These are phyloP conservation scores for Trametes elegans DNA, from an alignment of 768 basidiomycete genomes.

Conservation along the genomic window DNA sequence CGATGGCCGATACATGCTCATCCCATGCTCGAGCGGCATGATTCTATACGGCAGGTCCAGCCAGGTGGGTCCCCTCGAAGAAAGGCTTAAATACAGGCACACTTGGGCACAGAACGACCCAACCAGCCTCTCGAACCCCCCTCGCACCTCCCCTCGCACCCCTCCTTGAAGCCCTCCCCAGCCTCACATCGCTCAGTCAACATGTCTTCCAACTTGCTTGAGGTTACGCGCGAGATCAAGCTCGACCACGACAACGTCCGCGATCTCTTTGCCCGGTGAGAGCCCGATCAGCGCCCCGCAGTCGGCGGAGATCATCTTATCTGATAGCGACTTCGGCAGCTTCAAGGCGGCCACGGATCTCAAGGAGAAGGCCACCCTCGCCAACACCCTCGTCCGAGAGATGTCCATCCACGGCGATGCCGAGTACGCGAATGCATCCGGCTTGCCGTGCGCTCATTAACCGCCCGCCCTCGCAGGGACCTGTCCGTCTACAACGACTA, in stretches of 20 bases:
- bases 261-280: conserved; percentile 20
- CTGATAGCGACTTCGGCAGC: not conserved
- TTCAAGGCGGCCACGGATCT: conserved; percentile 8
- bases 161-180: not conserved
- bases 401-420: conserved; percentile 23
- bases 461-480: not conserved
- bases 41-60: not conserved
- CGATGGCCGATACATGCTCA: conserved; percentile 5
- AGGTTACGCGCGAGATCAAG: conserved; percentile 24
- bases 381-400: conserved; percentile 23
- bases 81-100: conserved; percentile 1
- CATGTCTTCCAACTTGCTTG: conserved; percentile 10
- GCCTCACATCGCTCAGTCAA: not conserved
- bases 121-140: no score
- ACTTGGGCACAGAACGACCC: not conserved
- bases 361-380: conserved; percentile 13
- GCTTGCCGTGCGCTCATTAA: not conserved
- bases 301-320: conserved; percentile 1
- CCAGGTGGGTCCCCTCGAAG: not conserved
- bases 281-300: not conserved
- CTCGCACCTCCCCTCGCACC: not conserved
- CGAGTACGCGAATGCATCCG: not conserved
- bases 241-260: conserved; percentile 27
- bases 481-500: conserved; percentile 25
- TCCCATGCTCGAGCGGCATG: not conserved